Conservation (phyloP, 345 rosid species). For the Euphorbia pulcherrima region DNA sequence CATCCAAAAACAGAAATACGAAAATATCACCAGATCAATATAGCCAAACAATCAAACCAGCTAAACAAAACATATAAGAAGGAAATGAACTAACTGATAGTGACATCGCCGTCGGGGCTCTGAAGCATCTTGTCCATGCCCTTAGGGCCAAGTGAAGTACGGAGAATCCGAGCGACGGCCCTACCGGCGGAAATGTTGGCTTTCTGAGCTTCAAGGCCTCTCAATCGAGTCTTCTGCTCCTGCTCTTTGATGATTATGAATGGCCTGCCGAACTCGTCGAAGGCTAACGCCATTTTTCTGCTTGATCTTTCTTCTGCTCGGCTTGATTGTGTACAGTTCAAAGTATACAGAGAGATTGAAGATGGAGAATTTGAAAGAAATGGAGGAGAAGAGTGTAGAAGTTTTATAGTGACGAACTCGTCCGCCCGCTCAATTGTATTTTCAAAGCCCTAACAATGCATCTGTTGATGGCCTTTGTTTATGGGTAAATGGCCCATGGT, state of each 20-base stretch:
- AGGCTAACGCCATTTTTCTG: slow-evolving; percentile 81
- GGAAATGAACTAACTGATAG: slow-evolving; percentile 49
- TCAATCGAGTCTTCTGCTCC: slow-evolving; percentile 67
- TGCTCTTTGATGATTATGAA: slow-evolving; percentile 74
- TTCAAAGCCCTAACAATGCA: slow-evolving; percentile 42
- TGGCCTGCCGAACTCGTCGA: slow-evolving; percentile 92
- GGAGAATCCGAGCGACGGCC: slow-evolving; percentile 92
- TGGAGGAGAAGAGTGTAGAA: slow-evolving; percentile 15
- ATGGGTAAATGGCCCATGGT: too few species aligned
- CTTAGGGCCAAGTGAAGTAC: slow-evolving; percentile 94
- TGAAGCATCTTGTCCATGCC: slow-evolving; percentile 99
- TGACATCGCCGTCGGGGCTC: slow-evolving; percentile 94
- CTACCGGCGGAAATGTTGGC: slow-evolving; percentile 89
- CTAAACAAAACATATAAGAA: neutral
- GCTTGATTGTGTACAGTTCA: neutral
- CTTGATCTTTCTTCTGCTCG: neutral
- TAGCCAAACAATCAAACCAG: neutral
- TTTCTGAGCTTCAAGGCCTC: slow-evolving; percentile 92
- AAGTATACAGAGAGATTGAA: neutral
- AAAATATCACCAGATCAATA: neutral
- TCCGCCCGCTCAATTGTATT: neutral
- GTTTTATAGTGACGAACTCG: neutral
- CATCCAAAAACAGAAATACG: neutral
- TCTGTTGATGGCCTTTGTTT: too few species aligned
- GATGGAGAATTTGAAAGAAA: neutral